Conservation (phyloP, 106 monocot species). For the Allium cepa region DNA sequence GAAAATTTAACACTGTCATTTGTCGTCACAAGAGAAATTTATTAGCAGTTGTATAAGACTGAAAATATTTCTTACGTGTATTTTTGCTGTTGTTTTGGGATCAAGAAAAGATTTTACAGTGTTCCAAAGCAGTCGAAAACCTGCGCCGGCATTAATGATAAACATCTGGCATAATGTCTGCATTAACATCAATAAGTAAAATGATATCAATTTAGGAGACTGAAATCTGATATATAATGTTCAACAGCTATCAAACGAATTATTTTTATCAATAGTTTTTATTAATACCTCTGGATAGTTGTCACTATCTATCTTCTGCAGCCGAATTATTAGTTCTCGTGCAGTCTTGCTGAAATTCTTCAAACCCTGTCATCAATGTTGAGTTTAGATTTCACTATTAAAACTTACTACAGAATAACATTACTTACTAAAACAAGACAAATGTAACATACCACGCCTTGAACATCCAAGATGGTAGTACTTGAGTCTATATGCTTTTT, state of each 20-base stretch:
- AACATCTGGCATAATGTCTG: conserved; percentile 49
- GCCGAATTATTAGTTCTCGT: conserved; percentile 56
- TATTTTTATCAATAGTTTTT: no score
- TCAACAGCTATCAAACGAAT: no score
- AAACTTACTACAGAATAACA: background rate
- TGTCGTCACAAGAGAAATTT: background rate
- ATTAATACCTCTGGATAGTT: conserved; percentile 74
- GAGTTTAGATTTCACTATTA: background rate
- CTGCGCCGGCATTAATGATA: conserved; percentile 57
- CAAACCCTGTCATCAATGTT: conserved; percentile 33
- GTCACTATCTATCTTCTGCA: conserved; percentile 80
- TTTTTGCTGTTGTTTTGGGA: conserved; percentile 58
- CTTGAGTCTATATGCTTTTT: conserved; percentile 74
- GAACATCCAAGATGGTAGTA: conserved; percentile 82
- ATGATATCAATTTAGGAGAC: background rate
- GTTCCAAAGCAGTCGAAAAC: conserved; percentile 52
- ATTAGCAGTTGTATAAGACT: background rate
- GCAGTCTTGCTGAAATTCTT: conserved; percentile 83
- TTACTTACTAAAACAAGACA: background rate
- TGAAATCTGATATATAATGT: no score
- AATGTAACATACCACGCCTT: conserved; percentile 59
- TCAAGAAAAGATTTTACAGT: conserved; percentile 53
- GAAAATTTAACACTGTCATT: conserved; percentile 2
- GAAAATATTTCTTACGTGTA: conserved; percentile 31
- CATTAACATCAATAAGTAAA: conserved; percentile 1